Evolutionary conservation across 1,284 basidiomycete genomes (phyloP), one percentile per base, ranked within the genome.

Genomic region (Apiotrichum sp.): DNA sequence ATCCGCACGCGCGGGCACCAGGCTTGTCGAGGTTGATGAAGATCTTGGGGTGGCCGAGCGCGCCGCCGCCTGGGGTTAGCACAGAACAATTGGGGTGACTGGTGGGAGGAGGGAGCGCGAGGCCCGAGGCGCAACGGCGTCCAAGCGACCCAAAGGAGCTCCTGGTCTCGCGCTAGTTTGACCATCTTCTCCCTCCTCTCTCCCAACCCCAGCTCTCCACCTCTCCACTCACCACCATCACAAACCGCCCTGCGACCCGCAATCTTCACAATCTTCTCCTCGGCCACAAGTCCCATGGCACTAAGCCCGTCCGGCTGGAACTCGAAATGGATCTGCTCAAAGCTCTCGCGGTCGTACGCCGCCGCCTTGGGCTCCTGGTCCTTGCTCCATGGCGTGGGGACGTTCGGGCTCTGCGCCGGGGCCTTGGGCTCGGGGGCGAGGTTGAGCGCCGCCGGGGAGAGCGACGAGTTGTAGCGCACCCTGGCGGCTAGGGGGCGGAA

Each of bases 1-100:
- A 93, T 68, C 75, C 75, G 55, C 75, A 77, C 42, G 65, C 65
- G 59, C 72, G 73, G 44, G 75, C 69, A 89, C 89, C 90, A 84
- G 80, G 89, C 88, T 65, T 88, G 74, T 70, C 93, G 72, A 97
- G 76, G 80, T 97, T 98, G 77, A 98, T 95, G 73, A 84, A 98
- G 64, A 98, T 86, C 80, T 91, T 93, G 13, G 95, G 95, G 75
- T 98, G 95, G 47, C 95, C 95, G 36, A 98, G 82, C 49, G 95
- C 84, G n/a, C 95, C 95, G 74, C 85, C 86, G 76, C 93, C 93
- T 98, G 64, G 52, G 42, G 52, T 53, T 39, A 55, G 57, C 44
- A 38, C 36, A 33, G 29, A 2, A 8, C n/a, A 16, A 16, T 13
- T 22, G 36, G 36, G 13, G 8, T 38, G 36, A 13, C 8, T 38